Base-by-base conservation (phyloP, 257 asterid species). In the Paulownia fortunei region DNA sequence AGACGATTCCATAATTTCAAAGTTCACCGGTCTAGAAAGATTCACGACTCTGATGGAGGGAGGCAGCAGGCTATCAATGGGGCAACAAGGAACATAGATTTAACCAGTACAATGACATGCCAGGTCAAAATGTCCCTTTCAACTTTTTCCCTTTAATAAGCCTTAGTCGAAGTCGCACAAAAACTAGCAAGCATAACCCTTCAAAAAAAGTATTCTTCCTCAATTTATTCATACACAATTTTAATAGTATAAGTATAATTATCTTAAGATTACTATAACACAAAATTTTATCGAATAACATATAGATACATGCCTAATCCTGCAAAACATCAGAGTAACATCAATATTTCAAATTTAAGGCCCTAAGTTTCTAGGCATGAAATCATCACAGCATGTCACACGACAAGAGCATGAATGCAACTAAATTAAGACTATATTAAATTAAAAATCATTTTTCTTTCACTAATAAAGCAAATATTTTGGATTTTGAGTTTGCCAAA, bases 1-100 rank as follows among this genome's bases (percentile, higher is more conserved):
- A 41, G 86, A 69, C 67, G 86, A 73, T 80, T 84, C 88, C 88
- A 87, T 87, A 82, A 75, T 72, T 78, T 75, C 64, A 65, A 55
- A 73, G 66, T 73, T 60, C 67, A 68, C 76, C 55, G 60, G 81
- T 15, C 80, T 60, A 32, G 59, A 52, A 71, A 59, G 67, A 56
- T 63, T 67, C 44, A 61, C 64, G 55, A 24, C 59, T 76, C 83
- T 19, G 69, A 74, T 9, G 60, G 79, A 63, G 54, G 56, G 68
- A 66, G 44, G 23, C 74, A 61, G 47, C 19, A 68, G 56, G 24
- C 80, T 30, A 72, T 44, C 72, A 39, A 10, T 30, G 81, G 32
- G 47, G 9, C 44, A 21, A 54, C 72, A 55, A 42, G 66, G 47
- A 36, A 67, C 51, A 75, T 19, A 59, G 46, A 41, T 52, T 13